Conservation (phyloP, 148 eudicot genomes). For the Vaccinium macrocarpon region DNA sequence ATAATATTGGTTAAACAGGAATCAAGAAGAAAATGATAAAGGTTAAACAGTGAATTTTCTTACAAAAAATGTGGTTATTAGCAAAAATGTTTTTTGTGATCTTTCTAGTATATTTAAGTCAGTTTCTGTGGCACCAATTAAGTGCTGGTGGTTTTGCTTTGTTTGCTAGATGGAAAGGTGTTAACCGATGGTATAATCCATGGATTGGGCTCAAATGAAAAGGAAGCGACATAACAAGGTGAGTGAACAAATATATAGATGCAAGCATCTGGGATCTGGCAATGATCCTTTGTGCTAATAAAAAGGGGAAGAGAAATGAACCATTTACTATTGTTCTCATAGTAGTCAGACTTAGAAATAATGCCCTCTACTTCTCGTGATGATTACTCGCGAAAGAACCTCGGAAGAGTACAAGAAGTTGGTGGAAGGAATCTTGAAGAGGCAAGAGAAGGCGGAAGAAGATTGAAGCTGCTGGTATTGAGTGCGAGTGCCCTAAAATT, state of each 20-base stretch:
- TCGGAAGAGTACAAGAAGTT: conserved; percentile 69
- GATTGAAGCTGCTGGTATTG: conserved; percentile 86
- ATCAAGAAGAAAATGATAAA: neutral
- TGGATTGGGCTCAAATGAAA: conserved; percentile 69
- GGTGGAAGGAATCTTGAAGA: conserved; percentile 61
- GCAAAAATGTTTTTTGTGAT: neutral
- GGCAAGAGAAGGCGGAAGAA: conserved; percentile 59
- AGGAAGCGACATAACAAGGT: conserved; percentile 74
- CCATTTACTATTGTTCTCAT: neutral
- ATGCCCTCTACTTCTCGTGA: neutral
- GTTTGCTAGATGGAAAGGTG: conserved; percentile 72
- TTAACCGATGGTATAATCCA: conserved; percentile 39
- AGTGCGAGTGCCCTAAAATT: conserved; percentile 79
- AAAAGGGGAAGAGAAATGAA: neutral
- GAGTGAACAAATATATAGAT: neutral
- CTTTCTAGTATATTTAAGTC: neutral
- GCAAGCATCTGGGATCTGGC: neutral
- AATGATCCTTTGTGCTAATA: neutral
- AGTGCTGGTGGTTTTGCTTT: neutral
- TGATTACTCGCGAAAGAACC: conserved; percentile 66
- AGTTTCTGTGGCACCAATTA: neutral
- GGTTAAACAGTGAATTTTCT: neutral
- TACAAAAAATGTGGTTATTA: too few species aligned
- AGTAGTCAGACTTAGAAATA: neutral
- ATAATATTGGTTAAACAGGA: neutral